These are phyloP conservation scores for Metschnikowia kofuensis DNA, from an alignment of 805 yeast genomes.

Conservation along the genomic window DNA sequence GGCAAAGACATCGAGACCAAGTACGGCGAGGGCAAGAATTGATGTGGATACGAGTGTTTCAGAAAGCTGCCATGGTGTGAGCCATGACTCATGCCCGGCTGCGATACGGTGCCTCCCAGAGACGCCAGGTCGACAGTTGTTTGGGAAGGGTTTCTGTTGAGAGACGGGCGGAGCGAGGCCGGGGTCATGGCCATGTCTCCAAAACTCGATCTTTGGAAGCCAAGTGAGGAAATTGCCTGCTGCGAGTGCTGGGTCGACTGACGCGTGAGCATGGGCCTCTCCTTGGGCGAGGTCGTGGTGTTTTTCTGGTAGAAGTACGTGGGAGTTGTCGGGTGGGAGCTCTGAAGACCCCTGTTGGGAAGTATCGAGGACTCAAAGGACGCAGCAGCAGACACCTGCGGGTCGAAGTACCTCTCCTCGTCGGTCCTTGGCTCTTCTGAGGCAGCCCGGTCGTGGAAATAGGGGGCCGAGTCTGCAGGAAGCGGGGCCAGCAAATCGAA, in stretches of 20 bases:
- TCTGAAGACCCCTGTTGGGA: conserved; percentile 1
- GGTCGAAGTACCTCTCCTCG: conserved; percentile 2
- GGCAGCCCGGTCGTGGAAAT: background rate
- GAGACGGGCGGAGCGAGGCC: conserved; percentile 23
- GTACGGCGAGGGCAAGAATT: conserved; percentile 10
- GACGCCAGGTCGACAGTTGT: conserved; percentile 33
- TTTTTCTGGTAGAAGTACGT: conserved; percentile 5
- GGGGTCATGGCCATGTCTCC: conserved; percentile 5
- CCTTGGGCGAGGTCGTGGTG: conserved; percentile 5
- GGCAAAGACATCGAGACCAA: conserved; percentile 44
- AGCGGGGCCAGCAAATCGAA: conserved; percentile 25
- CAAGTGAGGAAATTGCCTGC: conserved; percentile 1
- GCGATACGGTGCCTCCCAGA: conserved; percentile 12
- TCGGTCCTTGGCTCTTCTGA: background rate
- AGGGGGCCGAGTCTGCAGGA: background rate
- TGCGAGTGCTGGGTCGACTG: conserved; percentile 13
- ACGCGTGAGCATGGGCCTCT: conserved; percentile 11
- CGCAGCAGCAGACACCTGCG: conserved; percentile 2
- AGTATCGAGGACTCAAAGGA: conserved; percentile 1
- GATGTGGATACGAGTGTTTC: background rate
- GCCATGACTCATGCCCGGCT: conserved; percentile 1
- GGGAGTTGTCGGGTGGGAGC: conserved; percentile 4
- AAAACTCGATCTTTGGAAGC: conserved; percentile 2
- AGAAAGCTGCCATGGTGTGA: conserved; percentile 11
- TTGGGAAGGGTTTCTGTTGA: conserved; percentile 33